Percentiles rank a stretch among this genome's conserved stretches.
Evolutionary conservation across 352 stramenopile genomes (phyloP).

Genomic region (Globisporangium heterothallicum): DNA sequence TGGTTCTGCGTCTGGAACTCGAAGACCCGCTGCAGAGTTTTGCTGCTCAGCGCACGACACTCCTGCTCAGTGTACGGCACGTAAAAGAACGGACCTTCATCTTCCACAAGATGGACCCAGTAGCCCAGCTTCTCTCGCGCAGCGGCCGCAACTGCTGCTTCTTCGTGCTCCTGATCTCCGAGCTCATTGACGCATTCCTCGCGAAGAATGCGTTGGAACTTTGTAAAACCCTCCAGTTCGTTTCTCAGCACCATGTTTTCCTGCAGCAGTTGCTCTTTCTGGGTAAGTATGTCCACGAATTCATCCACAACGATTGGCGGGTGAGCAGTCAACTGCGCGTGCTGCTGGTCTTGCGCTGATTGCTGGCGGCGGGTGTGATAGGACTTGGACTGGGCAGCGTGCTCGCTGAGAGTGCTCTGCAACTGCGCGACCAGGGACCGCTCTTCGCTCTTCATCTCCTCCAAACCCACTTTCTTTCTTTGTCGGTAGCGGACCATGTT

Average conservation of each 20-base stretch:
- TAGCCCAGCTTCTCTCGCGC: too few relatives aligned
- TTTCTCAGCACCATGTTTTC: neutral
- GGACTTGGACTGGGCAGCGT: too few relatives aligned
- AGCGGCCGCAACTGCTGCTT: too few relatives aligned
- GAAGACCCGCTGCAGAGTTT: neutral
- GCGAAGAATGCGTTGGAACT: neutral
- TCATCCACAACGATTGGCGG: conserved; percentile 1
- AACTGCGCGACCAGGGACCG: conserved; percentile 24
- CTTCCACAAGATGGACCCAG: conserved; percentile 1
- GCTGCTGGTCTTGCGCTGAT: too few relatives aligned
- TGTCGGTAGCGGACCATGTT: conserved; percentile 43
- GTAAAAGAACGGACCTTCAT: conserved; percentile 3
- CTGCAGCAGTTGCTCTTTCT: neutral
- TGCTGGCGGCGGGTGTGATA: too few relatives aligned
- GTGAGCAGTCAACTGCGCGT: too few relatives aligned
- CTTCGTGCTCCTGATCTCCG: neutral
- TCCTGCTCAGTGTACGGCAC: neutral
- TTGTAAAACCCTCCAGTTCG: neutral
- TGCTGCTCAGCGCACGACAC: neutral
- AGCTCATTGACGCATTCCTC: neutral
- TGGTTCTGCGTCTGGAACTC: conserved; percentile 2
- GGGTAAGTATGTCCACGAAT: conserved; percentile 1
- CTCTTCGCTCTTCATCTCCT: conserved; percentile 27
- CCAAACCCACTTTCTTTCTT: conserved; percentile 39
- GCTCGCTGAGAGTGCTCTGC: conserved; percentile 13